A percentile compares a stretch with the other conserved stretches of the same genome.
These are phyloP conservation scores for Phylloporus sp. DNA, from an alignment of 768 basidiomycete species.

Conservation along the genomic window DNA sequence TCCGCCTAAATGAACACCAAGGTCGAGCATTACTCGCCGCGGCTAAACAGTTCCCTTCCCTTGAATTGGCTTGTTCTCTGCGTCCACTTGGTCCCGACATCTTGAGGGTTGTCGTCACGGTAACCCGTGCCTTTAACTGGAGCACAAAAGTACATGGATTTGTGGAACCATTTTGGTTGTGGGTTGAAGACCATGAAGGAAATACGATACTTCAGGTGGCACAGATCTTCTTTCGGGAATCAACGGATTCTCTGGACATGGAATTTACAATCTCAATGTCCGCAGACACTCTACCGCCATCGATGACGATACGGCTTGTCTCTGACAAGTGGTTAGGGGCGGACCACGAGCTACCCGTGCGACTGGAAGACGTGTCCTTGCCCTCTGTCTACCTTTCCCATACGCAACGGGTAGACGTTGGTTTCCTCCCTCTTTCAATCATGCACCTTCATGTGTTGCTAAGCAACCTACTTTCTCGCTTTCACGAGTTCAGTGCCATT, in stretches of 20 bases:
- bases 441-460: slow-evolving; percentile 45
- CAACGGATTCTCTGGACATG: slow-evolving; percentile 54
- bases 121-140: slow-evolving; percentile 78
- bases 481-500: slow-evolving; percentile 71
- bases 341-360: slow-evolving; percentile 65
- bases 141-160: slow-evolving; percentile 66
- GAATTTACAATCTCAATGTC: slow-evolving; percentile 82
- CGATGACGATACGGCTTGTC: slow-evolving; percentile 69
- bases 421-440: slow-evolving; percentile 61
- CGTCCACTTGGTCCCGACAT: slow-evolving; percentile 84
- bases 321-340: slow-evolving; percentile 95
- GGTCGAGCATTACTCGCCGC: slow-evolving; percentile 75
- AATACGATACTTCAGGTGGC: slow-evolving; percentile 77
- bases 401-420: slow-evolving; percentile 65
- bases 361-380: slow-evolving; percentile 72
- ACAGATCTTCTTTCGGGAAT: slow-evolving; percentile 66
- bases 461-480: slow-evolving; percentile 40
- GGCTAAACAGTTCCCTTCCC: slow-evolving; percentile 80
- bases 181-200: slow-evolving; percentile 88
- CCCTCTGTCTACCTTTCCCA: slow-evolving; percentile 56
- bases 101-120: slow-evolving; percentile 65
- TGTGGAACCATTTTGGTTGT: slow-evolving; percentile 89
- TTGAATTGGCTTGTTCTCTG: slow-evolving; percentile 60
- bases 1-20: slow-evolving; percentile 84
- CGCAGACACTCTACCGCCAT: slow-evolving; percentile 52